Conservation (phyloP, 192 early-diverging fungal genomes). For the Dimargaris xerosporica region DNA sequence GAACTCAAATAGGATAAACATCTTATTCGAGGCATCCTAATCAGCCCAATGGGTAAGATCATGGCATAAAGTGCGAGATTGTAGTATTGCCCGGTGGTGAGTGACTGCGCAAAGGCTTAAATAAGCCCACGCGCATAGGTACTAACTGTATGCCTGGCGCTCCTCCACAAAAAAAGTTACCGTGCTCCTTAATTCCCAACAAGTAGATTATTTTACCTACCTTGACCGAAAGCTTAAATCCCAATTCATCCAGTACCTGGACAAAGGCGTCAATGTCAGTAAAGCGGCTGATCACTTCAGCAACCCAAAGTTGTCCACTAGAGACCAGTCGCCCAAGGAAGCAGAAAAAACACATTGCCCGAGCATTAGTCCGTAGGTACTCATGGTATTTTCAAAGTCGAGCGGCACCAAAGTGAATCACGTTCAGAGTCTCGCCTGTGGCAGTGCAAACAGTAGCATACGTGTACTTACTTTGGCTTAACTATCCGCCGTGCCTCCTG, state of each 20-base stretch:
- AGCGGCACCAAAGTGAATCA: no score
- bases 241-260: constrained; percentile 44
- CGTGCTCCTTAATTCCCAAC: neutral
- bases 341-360: no score
- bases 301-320: constrained; percentile 81
- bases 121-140: neutral
- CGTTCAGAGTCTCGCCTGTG: no score
- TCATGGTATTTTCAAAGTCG: no score
- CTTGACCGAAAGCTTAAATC: constrained; percentile 61
- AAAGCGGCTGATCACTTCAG: constrained; percentile 88
- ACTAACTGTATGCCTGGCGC: no score
- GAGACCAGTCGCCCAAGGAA: no score
- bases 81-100: neutral
- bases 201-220: no score
- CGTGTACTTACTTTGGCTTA: constrained; percentile 40
- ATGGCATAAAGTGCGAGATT: neutral
- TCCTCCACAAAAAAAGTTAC: neutral
- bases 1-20: constrained; percentile 89
- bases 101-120: neutral
- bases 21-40: constrained; percentile 76
- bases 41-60: no score
- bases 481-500: constrained; percentile 77
- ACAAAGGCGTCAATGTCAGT: constrained; percentile 66
- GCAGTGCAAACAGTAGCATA: no score
- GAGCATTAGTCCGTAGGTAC: no score